Evolutionary conservation across 2,329 filamentous ascomycete species (phyloP).

Genomic region (Botrytis sinoallii): DNA sequence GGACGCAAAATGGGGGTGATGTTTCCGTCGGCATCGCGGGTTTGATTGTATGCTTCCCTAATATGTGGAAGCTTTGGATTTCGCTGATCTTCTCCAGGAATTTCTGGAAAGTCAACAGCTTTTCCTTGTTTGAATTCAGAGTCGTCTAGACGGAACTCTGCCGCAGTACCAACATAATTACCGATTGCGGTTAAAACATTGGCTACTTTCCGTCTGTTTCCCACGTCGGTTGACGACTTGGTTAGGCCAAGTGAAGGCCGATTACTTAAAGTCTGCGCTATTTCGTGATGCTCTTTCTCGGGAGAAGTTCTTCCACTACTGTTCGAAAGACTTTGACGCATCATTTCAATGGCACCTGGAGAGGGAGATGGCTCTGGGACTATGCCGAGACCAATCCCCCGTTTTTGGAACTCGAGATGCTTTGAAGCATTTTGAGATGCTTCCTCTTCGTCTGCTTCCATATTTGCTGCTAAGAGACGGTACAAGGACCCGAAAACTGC

Average conservation of each 20-base stretch:
- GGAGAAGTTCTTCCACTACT: constrained; percentile 11
- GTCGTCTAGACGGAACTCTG: constrained; percentile 48
- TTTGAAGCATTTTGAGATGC: not conserved
- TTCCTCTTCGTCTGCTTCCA: constrained; percentile 19
- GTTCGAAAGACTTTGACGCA: constrained; percentile 19
- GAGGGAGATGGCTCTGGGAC: constrained; percentile 15
- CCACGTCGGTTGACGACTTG: constrained; percentile 21
- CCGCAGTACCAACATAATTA: constrained; percentile 47
- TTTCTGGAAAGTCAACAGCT: constrained; percentile 51
- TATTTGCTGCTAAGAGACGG: constrained; percentile 42
- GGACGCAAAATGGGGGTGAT: constrained; percentile 32
- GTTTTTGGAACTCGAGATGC: constrained; percentile 15
- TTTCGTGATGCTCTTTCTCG: constrained; percentile 16
- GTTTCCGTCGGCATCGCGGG: constrained; percentile 38
- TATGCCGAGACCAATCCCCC: not conserved
- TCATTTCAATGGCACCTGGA: constrained; percentile 4
- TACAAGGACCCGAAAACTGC: constrained; percentile 59
- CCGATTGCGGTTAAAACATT: constrained; percentile 44
- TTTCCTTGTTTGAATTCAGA: constrained; percentile 47
- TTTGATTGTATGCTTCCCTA: constrained; percentile 42
- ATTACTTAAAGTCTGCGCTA: not conserved
- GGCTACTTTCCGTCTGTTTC: constrained; percentile 45
- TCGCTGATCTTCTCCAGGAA: constrained; percentile 51
- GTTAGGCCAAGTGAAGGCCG: not conserved
- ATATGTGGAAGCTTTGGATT: constrained; percentile 44